Evolutionary conservation across 164 flowering plant species (phyloP).

Genomic region (Stephania yunnanensis): DNA sequence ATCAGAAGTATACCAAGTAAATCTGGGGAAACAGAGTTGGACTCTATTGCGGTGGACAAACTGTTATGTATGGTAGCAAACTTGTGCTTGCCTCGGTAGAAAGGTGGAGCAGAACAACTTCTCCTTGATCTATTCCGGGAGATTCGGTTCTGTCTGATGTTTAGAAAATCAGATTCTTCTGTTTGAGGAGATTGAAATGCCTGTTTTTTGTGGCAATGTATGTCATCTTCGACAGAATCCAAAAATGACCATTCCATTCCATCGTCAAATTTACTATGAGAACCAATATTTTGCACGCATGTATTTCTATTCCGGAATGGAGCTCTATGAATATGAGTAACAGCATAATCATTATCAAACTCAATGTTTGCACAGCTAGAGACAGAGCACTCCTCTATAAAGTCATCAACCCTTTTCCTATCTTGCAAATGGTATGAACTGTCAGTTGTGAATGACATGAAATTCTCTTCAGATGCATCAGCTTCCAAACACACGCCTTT

Average conservation of each 20-base stretch:
- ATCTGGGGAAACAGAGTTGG: slow-evolving; percentile 14
- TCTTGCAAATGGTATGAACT: slow-evolving; percentile 16
- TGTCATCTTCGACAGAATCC: slow-evolving; percentile 4
- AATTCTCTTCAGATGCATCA: slow-evolving; percentile 20
- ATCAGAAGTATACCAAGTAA: slow-evolving; percentile 28
- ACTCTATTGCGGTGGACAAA: slow-evolving; percentile 10
- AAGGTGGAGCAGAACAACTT: slow-evolving; percentile 92
- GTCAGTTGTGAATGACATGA: slow-evolving; percentile 12
- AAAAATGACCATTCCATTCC: slow-evolving; percentile 25
- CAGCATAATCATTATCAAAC: slow-evolving; percentile 14
- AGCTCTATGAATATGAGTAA: slow-evolving; percentile 11
- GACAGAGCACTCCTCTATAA: slow-evolving; percentile 19
- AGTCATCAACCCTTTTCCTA: slow-evolving; percentile 18
- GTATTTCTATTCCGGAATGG: slow-evolving; percentile 11
- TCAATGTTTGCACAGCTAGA: slow-evolving; percentile 16
- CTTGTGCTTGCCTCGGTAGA: slow-evolving; percentile 44
- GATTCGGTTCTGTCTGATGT: slow-evolving; percentile 8
- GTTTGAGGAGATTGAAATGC: slow-evolving; percentile 12
- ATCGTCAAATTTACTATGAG: slow-evolving; percentile 16
- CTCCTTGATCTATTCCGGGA: slow-evolving; percentile 35
- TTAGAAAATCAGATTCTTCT: slow-evolving; percentile 12
- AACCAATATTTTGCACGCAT: slow-evolving; percentile 13
- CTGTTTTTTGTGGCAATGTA: slow-evolving; percentile 7
- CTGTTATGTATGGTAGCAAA: slow-evolving; percentile 27
- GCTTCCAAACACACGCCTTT: slow-evolving; percentile 15